A percentile compares a stretch with the other conserved stretches of the same genome.
These are phyloP conservation scores for Aspergillus fructus DNA, from an alignment of 2,329 filamentous ascomycete species.

Conservation along the genomic window DNA sequence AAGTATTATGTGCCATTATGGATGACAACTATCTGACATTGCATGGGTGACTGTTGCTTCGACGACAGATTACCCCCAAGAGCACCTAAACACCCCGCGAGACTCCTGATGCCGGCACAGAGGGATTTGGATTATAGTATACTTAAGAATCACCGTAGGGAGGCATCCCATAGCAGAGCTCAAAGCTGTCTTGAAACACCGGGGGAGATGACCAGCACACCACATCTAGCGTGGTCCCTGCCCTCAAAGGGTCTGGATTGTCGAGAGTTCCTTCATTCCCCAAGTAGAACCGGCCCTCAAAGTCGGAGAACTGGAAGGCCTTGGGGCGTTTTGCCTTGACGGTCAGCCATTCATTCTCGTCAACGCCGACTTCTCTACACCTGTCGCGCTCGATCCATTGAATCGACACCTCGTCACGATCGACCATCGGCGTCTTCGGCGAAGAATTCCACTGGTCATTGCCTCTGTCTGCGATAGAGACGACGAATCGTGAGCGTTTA, in stretches of 20 bases:
- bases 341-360: background rate
- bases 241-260: background rate
- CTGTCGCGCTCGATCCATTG: conserved; percentile 1
- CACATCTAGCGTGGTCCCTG: background rate
- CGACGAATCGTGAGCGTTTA: conserved; percentile 1
- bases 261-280: background rate
- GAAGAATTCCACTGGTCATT: too few relatives aligned
- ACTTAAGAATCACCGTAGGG: background rate
- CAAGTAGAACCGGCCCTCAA: background rate
- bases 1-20: too few relatives aligned
- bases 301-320: background rate
- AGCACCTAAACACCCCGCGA: too few relatives aligned
- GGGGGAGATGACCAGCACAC: background rate
- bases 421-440: background rate
- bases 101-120: too few relatives aligned
- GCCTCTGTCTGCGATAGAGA: background rate
- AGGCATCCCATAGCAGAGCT: conserved; percentile 4
- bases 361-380: background rate
- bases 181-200: conserved; percentile 6
- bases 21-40: too few relatives aligned
- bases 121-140: background rate
- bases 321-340: background rate
- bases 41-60: too few relatives aligned
- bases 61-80: too few relatives aligned
- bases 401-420: background rate